A percentile compares a stretch with the other conserved stretches of the same genome.
phyloP scores from a whole-genome alignment of 805 yeast species.

The Sugiyamaella smithiae region DNA sequence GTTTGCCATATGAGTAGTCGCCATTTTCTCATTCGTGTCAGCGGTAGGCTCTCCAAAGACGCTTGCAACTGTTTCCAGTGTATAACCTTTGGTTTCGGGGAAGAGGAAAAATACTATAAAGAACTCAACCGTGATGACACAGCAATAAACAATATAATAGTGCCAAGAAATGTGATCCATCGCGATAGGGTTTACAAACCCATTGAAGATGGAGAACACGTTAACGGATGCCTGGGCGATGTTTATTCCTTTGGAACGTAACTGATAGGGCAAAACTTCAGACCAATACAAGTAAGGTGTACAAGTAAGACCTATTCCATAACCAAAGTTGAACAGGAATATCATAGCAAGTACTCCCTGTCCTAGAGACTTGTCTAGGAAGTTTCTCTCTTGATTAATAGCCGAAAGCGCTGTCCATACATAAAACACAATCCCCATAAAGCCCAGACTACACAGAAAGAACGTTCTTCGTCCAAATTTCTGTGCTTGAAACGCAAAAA shows the following conservation, averaged over 20 bases:
- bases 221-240: neutral
- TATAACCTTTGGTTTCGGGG: slow-evolving; percentile 41
- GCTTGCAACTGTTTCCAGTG: slow-evolving; percentile 42
- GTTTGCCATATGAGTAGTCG: too few species aligned
- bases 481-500: slow-evolving; percentile 23
- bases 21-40: too few species aligned
- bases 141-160: slow-evolving; percentile 39
- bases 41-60: too few species aligned
- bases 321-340: slow-evolving; percentile 9
- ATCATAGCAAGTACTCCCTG: slow-evolving; percentile 17
- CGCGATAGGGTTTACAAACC: slow-evolving; percentile 36
- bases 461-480: slow-evolving; percentile 14
- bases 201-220: neutral
- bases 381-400: slow-evolving; percentile 1
- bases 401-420: slow-evolving; percentile 50
- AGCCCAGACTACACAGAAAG: slow-evolving; percentile 15
- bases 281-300: slow-evolving; percentile 5
- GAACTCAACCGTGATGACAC: neutral
- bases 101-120: slow-evolving; percentile 30
- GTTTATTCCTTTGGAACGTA: neutral
- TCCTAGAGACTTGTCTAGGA: slow-evolving; percentile 6
- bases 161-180: slow-evolving; percentile 42
- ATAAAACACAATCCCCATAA: slow-evolving; percentile 9
- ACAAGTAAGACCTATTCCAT: neutral
- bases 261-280: neutral